Base-by-base conservation (phyloP, 2,329 filamentous ascomycete genomes). In the Colletotrichum neosansevieriae region DNA sequence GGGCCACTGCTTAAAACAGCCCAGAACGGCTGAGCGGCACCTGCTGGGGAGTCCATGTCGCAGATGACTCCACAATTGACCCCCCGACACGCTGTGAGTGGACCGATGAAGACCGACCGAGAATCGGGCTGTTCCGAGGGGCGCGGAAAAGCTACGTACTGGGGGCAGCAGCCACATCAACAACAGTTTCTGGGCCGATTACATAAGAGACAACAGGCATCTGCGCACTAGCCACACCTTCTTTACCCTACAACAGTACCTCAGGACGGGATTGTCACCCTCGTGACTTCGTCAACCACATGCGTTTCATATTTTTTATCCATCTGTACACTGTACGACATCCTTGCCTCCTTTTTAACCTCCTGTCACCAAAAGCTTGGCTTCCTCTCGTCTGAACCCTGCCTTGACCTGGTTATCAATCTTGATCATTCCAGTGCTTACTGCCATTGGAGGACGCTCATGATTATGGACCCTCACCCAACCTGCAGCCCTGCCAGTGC, bases 331-430 rank as follows among this genome's bases (percentile, higher is more conserved):
- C 34, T n/a, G 9, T n/a, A 11, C 17, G 10, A 7, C 17, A 50
- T 50, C 60, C 65, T 54, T 64, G 60, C 45, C 19, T 53, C 19
- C 6, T 34, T n/a, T 65, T 59, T 64, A 68, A 44, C 61, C 65
- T 68, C 65, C 49, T 68, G 65, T 68, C 65, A 68, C 54, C 65
- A 44, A 65, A 67, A 68, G 65, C 65, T 68, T 68, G 54, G 65
- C 65, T 17, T 61, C 13, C n/a, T 29, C 38, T 44, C 65, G 49
- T 65, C 65, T 65, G 61, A 68, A 65, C 65, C 60, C 54, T 17
- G 32, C 11, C 17, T 6, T 19, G 12, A 9, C n/a, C 17, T 24
- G 40, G 32, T 65, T 61, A 24, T 49, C 61, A 44, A 65, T 29
- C 50, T 29, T 24, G 15, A 42, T 21, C 45, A 40, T 5, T 21